These are phyloP conservation scores for Lactarius sp. DNA, from an alignment of 768 basidiomycete genomes.

Conservation along the genomic window DNA sequence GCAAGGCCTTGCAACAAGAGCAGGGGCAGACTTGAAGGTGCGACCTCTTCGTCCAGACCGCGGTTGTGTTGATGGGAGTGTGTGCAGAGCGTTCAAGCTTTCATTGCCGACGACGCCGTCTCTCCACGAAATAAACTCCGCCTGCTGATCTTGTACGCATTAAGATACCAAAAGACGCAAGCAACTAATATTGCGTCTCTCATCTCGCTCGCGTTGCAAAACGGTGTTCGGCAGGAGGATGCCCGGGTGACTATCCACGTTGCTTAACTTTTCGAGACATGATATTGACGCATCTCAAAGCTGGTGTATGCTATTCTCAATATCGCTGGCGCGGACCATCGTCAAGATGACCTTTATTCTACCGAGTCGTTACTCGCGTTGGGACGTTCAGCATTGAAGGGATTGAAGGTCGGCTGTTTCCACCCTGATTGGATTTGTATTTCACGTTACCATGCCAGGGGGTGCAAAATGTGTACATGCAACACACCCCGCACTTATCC, in stretches of 20 bases:
- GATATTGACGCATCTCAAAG: constrained; percentile 37
- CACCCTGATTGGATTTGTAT: constrained; percentile 6
- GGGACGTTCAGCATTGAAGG: constrained; percentile 91
- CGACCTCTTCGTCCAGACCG: constrained; percentile 21
- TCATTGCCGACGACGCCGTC: constrained; percentile 63
- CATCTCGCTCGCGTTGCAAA: constrained; percentile 67
- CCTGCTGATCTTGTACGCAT: constrained; percentile 84
- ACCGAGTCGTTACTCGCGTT: constrained; percentile 92
- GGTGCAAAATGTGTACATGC: constrained; percentile 98
- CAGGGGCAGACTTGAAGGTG: constrained; percentile 86
- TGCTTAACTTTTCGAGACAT: not conserved
- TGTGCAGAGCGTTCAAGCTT: constrained; percentile 70
- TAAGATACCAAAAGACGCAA: constrained; percentile 91
- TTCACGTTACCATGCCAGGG: constrained; percentile 49
- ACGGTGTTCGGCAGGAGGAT: constrained; percentile 74
- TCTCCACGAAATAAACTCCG: constrained; percentile 82
- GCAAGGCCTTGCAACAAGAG: constrained; percentile 90
- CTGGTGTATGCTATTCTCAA: constrained; percentile 91
- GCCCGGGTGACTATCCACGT: constrained; percentile 47
- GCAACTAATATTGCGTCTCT: constrained; percentile 75
- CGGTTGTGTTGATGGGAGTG: constrained; percentile 1
- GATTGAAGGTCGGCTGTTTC: constrained; percentile 64
- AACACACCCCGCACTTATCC: constrained; percentile 89
- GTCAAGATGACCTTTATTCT: constrained; percentile 96
- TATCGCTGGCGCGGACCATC: constrained; percentile 89